Evolutionary conservation across 75 land plant species (phyloP).

Genomic region (Azolla pinnata): DNA sequence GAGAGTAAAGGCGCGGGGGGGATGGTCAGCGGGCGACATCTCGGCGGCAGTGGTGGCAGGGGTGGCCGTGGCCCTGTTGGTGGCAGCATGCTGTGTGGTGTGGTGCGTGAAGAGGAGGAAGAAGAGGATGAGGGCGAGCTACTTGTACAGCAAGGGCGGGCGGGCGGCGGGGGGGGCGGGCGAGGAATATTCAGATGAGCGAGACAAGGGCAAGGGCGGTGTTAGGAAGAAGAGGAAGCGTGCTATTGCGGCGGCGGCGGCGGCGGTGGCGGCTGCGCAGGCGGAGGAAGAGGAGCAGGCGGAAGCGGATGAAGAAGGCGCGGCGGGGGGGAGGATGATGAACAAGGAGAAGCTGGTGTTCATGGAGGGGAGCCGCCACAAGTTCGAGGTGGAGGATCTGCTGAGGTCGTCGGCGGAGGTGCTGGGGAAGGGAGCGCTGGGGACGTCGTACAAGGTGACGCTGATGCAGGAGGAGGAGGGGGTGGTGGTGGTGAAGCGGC

Average conservation of each 20-base stretch:
- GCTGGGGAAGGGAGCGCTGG: constrained; percentile 71
- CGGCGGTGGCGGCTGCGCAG: too few species aligned
- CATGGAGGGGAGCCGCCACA: constrained; percentile 39
- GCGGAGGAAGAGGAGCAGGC: constrained; percentile 22
- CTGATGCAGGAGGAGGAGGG: constrained; percentile 72
- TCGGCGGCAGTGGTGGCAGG: neutral
- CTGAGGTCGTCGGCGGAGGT: constrained; percentile 84
- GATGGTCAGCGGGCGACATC: neutral
- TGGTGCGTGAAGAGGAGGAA: neutral
- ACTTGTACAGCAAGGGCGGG: too few species aligned
- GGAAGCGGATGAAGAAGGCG: constrained; percentile 15
- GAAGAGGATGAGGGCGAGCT: neutral
- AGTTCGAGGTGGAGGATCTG: constrained; percentile 73
- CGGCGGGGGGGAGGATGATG: constrained; percentile 44
- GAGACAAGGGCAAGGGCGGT: neutral
- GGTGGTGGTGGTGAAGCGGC: constrained; percentile 66
- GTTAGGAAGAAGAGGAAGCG: constrained; percentile 9
- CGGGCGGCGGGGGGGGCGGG: neutral
- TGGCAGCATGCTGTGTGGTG: neutral
- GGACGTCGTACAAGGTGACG: constrained; percentile 66
- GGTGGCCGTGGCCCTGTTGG: neutral
- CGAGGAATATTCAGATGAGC: neutral
- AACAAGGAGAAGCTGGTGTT: constrained; percentile 68
- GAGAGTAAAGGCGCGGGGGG: neutral
- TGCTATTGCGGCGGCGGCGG: constrained; percentile 3